phyloP scores from a whole-genome alignment of 2,329 filamentous ascomycete genomes.

The Penicillium sumatraense region DNA sequence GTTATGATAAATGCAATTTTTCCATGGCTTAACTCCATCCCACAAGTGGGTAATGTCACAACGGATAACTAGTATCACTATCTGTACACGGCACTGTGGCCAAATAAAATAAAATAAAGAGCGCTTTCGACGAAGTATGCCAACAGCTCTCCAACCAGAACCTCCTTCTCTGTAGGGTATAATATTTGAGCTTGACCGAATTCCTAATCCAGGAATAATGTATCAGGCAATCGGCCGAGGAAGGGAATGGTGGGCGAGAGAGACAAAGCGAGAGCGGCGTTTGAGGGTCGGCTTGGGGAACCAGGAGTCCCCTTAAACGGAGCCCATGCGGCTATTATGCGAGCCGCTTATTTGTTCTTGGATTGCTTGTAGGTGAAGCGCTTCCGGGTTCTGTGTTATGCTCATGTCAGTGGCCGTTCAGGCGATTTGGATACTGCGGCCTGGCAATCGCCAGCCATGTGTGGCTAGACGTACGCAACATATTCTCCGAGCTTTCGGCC shows the following conservation, averaged over 20 bases:
- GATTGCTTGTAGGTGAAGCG: conserved; percentile 70
- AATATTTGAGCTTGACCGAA: not conserved
- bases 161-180: conserved; percentile 5
- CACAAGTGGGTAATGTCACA: conserved; percentile 29
- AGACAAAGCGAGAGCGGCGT: not conserved
- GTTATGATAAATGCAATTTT: conserved; percentile 19
- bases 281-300: not conserved
- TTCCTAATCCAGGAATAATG: not conserved
- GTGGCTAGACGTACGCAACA: conserved; percentile 67
- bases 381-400: conserved; percentile 63
- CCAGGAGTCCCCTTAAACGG: not conserved
- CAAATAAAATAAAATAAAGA: conserved; percentile 17
- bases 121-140: conserved; percentile 7
- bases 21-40: conserved; percentile 29
- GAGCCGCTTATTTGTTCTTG: conserved; percentile 65
- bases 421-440: not conserved
- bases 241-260: conserved; percentile 1
- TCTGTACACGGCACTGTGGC: conserved; percentile 28
- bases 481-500: conserved; percentile 95
- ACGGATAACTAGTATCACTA: conserved; percentile 28
- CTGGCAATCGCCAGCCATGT: not conserved
- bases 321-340: not conserved
- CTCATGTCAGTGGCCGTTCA: not conserved
- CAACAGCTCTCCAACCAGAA: not conserved
- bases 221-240: not conserved